A percentile compares a stretch with the other conserved stretches of the same genome.
phyloP scores from a whole-genome alignment of 2,329 filamentous ascomycete genomes.

The Botrytis paeoniae region DNA sequence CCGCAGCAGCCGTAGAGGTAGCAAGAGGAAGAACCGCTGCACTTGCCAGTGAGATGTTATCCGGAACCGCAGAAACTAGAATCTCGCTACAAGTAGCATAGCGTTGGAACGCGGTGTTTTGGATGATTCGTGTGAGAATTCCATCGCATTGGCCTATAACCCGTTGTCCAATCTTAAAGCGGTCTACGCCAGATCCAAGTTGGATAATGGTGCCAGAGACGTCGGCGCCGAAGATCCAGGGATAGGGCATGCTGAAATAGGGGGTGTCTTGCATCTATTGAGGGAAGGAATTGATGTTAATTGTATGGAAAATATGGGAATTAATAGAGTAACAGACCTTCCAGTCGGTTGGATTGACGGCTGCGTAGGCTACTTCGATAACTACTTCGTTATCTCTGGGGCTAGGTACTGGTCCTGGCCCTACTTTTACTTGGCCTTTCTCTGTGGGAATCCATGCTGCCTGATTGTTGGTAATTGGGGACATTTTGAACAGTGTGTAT shows the following conservation, averaged over 20 bases:
- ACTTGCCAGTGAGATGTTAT: conserved; percentile 36
- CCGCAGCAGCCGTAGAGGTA: conserved; percentile 37
- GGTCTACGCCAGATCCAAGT: conserved; percentile 44
- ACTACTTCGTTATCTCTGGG: conserved; percentile 37
- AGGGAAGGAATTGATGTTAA: not conserved
- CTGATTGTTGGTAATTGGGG: conserved; percentile 23
- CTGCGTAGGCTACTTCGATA: conserved; percentile 40
- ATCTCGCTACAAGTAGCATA: conserved; percentile 34
- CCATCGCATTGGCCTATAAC: conserved; percentile 32
- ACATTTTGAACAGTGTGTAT: conserved; percentile 4
- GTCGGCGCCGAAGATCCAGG: conserved; percentile 33
- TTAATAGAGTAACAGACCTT: conserved; percentile 31
- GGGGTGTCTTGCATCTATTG: conserved; percentile 27
- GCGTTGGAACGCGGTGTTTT: conserved; percentile 37
- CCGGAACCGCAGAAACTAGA: conserved; percentile 30
- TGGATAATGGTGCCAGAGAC: conserved; percentile 36
- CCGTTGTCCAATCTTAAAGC: conserved; percentile 40
- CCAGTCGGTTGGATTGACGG: conserved; percentile 42
- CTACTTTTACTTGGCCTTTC: conserved; percentile 38
- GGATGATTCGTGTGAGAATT: conserved; percentile 26
- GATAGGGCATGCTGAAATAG: conserved; percentile 22
- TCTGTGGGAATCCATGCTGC: conserved; percentile 33
- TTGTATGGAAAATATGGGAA: conserved; percentile 35
- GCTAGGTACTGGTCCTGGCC: conserved; percentile 39
- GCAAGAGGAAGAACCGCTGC: conserved; percentile 40